Evolutionary conservation across 1,284 basidiomycete genomes (phyloP), one percentile per base, ranked within the genome.

Genomic region (Stereum hirsutum): DNA sequence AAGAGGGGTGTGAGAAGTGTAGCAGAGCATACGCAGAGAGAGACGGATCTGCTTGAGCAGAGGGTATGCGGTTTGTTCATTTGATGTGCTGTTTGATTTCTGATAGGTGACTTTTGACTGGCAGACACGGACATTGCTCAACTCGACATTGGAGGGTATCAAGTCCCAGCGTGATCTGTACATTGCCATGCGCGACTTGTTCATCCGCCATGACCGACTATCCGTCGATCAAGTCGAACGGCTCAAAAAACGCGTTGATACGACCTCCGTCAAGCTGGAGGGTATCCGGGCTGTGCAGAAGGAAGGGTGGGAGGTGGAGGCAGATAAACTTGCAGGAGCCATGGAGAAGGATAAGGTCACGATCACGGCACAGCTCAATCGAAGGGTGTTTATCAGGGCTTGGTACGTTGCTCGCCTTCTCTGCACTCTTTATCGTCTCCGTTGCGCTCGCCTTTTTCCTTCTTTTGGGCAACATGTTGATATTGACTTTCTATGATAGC

Each of bases 121-220:
- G 73, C 48, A 69, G 86, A 77, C 80, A 3, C 70, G 76, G 2
- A 59, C 62, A 3, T 59, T 86, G 44, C 60, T 84, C 34, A 73
- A 81, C 49, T 76, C 72, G 2, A 86, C 82, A 1, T 61, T 88
- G 19, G 87, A 90, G 55, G 68, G 77, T 20, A 57, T 89, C 48
- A 89, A 89, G 79, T 66, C 66, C 39, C 90, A 96, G 59, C 78
- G 92, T 32, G 93, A 97, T 57, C 68, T 96, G 4, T 94, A 92
- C 59, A 68, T 89, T 33, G 81, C 89, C 6, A 82, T 86, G 58
- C 78, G 87, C 17, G 90, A 93, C 53, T 69, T 95, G 4, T 87
- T 94, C 57, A 67, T 79, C 37, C 79, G 92, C 19, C 84, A 92
- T 52, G 86, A 89, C 46, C 78, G 81, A 26, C 70, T 94, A 28